These are phyloP conservation scores for Coprinopsis sp. DNA, from an alignment of 768 basidiomycete species.

Conservation along the genomic window DNA sequence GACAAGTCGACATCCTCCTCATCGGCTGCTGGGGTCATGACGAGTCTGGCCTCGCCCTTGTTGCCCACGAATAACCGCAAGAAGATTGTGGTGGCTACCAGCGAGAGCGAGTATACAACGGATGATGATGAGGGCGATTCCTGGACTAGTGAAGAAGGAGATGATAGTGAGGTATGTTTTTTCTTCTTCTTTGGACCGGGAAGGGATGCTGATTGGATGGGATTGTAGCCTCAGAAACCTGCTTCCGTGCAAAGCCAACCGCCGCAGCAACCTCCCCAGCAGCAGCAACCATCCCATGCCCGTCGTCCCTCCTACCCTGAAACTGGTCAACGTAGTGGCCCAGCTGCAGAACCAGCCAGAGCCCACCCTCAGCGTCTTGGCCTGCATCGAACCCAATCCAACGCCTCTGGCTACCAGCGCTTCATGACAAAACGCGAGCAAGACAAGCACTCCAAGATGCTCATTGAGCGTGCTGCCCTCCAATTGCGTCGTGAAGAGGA, in stretches of 20 bases:
- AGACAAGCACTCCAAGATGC: slow-evolving; percentile 10
- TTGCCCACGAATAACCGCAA: slow-evolving; percentile 30
- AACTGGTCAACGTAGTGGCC: too few species aligned
- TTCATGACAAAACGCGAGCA: slow-evolving; percentile 9
- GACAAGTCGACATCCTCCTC: too few species aligned
- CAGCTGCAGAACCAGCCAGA: too few species aligned
- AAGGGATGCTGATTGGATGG: background rate
- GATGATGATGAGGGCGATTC: slow-evolving; percentile 37
- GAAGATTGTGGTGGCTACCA: slow-evolving; percentile 48
- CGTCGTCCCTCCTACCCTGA: too few species aligned
- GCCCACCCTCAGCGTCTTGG: slow-evolving; percentile 11
- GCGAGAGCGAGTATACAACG: slow-evolving; percentile 48
- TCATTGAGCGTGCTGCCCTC: slow-evolving; percentile 17
- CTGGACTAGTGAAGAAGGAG: slow-evolving; percentile 56
- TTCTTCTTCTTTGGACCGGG: background rate
- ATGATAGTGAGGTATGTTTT: slow-evolving; percentile 29
- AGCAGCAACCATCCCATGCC: too few species aligned
- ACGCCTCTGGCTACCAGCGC: slow-evolving; percentile 17
- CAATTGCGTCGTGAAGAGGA: slow-evolving; percentile 44
- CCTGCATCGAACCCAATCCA: slow-evolving; percentile 24
- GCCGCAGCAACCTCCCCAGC: slow-evolving; percentile 12
- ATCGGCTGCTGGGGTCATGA: too few species aligned
- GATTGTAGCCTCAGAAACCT: background rate
- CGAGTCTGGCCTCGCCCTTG: slow-evolving; percentile 25
- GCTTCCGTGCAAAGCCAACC: background rate